Evolutionary conservation across 176 grass and related monocot genomes (phyloP).

Genomic region (Bromus sterilis): DNA sequence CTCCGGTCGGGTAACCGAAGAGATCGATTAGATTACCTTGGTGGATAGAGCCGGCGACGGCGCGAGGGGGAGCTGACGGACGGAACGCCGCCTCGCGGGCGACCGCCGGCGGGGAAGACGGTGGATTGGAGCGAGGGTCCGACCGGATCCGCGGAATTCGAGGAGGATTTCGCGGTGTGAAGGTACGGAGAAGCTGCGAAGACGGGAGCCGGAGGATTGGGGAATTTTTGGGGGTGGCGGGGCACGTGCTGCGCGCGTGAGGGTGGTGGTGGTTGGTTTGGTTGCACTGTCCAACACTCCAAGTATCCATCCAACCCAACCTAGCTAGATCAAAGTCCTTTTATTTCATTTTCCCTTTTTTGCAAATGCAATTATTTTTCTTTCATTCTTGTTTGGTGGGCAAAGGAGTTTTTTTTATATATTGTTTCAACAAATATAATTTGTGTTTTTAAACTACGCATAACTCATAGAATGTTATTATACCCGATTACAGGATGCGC

Average conservation of each 20-base stretch:
- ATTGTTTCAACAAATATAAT: too few relatives aligned
- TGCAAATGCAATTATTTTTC: background rate
- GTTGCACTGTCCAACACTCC: background rate
- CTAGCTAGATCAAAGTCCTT: too few relatives aligned
- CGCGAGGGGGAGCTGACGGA: background rate
- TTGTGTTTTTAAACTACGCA: accelerated
- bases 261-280: too few relatives aligned
- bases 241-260: background rate
- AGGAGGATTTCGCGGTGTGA: background rate
- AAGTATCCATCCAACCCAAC: background rate
- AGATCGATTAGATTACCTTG: background rate
- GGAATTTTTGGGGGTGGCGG: background rate
- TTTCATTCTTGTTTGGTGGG: background rate
- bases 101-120: background rate
- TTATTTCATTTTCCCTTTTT: background rate
- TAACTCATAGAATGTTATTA: too few relatives aligned
- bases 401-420: background rate
- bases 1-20: background rate
- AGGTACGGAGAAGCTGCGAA: background rate
- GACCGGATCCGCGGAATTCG: background rate
- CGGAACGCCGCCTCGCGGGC: background rate
- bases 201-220: background rate
- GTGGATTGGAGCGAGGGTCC: background rate
- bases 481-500: too few relatives aligned
- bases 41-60: background rate